Percentiles rank a stretch among this genome's conserved stretches.
These are phyloP conservation scores for Paracoccidioides brasiliensis DNA, from an alignment of 2,329 filamentous ascomycete genomes.

Conservation along the genomic window DNA sequence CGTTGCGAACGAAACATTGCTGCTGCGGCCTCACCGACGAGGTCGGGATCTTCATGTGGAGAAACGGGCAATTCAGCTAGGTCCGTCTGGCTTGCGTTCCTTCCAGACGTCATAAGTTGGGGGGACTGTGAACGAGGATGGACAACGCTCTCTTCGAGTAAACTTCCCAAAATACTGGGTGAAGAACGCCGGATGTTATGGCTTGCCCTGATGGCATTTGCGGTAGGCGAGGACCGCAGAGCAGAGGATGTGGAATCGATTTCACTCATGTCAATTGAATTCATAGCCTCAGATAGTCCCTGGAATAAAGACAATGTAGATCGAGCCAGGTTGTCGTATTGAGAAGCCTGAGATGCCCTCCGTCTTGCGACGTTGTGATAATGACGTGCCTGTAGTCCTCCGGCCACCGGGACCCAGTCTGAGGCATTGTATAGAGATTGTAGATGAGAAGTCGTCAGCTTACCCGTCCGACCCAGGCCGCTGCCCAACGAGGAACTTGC, in stretches of 20 bases:
- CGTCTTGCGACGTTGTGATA: slow-evolving; percentile 53
- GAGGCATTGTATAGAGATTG: slow-evolving; percentile 45
- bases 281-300: not conserved
- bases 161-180: slow-evolving; percentile 1
- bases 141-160: not conserved
- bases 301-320: slow-evolving; percentile 15
- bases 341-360: slow-evolving; percentile 36
- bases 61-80: slow-evolving; percentile 21
- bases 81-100: slow-evolving; percentile 5
- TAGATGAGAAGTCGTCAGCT: slow-evolving; percentile 11
- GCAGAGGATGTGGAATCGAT: not conserved
- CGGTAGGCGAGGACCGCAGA: not conserved
- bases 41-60: slow-evolving; percentile 52
- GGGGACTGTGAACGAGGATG: not conserved
- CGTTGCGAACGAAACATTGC: slow-evolving; percentile 44
- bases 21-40: slow-evolving; percentile 55
- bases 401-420: slow-evolving; percentile 44
- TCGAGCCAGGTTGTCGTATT: slow-evolving; percentile 13
- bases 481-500: slow-evolving; percentile 8
- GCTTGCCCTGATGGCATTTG: not conserved
- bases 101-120: not conserved
- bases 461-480: slow-evolving; percentile 9
- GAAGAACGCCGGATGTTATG: not conserved
- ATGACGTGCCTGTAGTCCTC: slow-evolving; percentile 44
- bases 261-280: not conserved